Base-by-base conservation (phyloP, 1,139 yeast genomes). In the Debaryomycetaceae sp. region DNA sequence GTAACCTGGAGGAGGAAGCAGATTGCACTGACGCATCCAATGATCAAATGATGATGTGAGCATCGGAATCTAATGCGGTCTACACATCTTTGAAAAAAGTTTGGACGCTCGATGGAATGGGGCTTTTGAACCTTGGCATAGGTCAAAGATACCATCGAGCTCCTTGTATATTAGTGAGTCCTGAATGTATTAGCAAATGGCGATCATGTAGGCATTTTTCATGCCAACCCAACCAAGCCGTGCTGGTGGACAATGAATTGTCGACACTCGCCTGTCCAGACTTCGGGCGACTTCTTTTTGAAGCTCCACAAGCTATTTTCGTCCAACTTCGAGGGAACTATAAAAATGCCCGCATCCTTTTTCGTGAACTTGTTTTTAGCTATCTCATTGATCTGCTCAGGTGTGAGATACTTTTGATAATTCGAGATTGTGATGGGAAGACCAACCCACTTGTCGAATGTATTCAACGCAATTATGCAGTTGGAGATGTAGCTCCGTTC, bases 401-500 rank as follows among this genome's bases (percentile, higher is more conserved):
- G 9, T 18, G 13, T 32, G 24, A 47, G 28, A 30, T 56, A 54
- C n/a, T 33, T 32, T 18, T 47, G 41, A 35, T 35, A 56, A 37
- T 61, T 55, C 23, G 68, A 56, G 10, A 66, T 37, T 2, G 67
- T 62, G 10, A 65, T 33, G 20, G 41, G 36, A 28, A 38, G 43
- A 4, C 65, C 63, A 26, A 40, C 48, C 73, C 73, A 66, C 34
- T 48, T 56, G 41, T 65, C 72, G 39, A 38, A 65, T 10, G 70
- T 58, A 39, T 64, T 63, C 34, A 66, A 51, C 29, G 46, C 52
- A 3, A 71, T 70, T 16, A 65, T 46, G 42, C 72, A 64, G 36
- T 58, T 57, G 32, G 60, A 55, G 14, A 65, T 61, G 42, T 56
- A 62, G 38, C 54, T 60, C 34, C 58, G 58, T 34, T 65, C 71